Conservation (phyloP, 495 filamentous ascomycete species). For the Penicillium salamii region DNA sequence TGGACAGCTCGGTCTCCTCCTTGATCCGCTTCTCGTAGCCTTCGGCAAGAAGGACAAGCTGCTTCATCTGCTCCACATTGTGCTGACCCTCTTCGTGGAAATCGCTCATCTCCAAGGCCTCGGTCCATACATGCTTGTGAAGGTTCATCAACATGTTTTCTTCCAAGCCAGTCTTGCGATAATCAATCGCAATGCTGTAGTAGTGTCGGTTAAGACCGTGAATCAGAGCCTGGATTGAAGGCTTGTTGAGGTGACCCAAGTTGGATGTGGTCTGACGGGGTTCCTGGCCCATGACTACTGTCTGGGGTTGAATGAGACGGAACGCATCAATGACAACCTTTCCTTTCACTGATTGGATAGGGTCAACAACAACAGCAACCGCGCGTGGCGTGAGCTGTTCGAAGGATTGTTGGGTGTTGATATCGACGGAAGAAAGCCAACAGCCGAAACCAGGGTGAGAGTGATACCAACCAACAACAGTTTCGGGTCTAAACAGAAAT, state of each 20-base stretch:
- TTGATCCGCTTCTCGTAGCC: constrained; percentile 98
- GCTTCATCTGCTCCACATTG: constrained; percentile 82
- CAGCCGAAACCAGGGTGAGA: constrained; percentile 98
- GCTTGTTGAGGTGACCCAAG: constrained; percentile 96
- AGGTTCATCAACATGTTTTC: constrained; percentile 99
- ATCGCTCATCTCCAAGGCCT: constrained; percentile 95
- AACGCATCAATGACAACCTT: constrained; percentile 99
- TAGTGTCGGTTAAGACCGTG: constrained; percentile 98
- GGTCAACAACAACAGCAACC: constrained; percentile 96
- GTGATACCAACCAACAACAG: constrained; percentile 99
- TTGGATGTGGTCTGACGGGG: constrained; percentile 98
- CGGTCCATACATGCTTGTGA: constrained; percentile 99
- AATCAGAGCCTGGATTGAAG: constrained; percentile 97
- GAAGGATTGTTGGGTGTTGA: constrained; percentile 99
- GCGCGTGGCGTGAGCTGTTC: constrained; percentile 95
- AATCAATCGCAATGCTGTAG: constrained; percentile 97
- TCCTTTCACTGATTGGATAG: constrained; percentile 98
- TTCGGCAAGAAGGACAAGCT: constrained; percentile 83
- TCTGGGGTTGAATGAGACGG: constrained; percentile 97
- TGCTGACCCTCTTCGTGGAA: constrained; percentile 79
- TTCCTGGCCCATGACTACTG: constrained; percentile 97
- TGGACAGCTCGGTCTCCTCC: constrained; percentile 94
- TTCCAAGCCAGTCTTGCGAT: constrained; percentile 94
- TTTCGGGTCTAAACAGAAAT: constrained; percentile 68
- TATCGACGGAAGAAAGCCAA: constrained; percentile 98